Evolutionary conservation across 345 rosid genomes (phyloP), one percentile per base, ranked within the genome.

Genomic region (Melastoma malabathricum): DNA sequence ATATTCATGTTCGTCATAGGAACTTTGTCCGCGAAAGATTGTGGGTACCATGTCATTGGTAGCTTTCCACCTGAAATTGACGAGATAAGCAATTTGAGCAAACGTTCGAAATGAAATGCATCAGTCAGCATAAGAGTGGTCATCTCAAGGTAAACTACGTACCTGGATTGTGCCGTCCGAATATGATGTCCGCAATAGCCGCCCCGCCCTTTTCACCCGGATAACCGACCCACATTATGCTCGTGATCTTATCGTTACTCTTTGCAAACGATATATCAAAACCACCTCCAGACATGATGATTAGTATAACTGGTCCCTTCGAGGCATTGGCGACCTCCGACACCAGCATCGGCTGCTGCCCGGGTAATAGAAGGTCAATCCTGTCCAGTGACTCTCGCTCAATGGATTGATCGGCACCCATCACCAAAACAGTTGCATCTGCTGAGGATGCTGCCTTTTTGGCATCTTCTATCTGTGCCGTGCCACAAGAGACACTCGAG

Each of bases 1-100:
- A 87, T 84, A 66, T 92, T 92, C 98, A 92, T 92, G 47, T 78
- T 82, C 5, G 95, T 82, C 98, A 92, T 92, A 15, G 89, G 82
- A 4, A 92, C 87, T 43, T 74, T 74, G 13, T 82, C 84, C 0
- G 70, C 79, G 16, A 65, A 92, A 10, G 89, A 68, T 49, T 87
- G 84, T 4, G 95, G 96, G 61, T 92, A 87, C 96, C 96, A 87
- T 15, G 96, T 92, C 95, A 90, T 80, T 0, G 96, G 98, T 12
- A 87, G 59, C 64, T 87, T 77, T 22, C 96, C 98, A 68, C 89
- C 98, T 86, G 49, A 19, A 34, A 5, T 23, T 10, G 23, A 45
- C 5, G 3, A 6, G 19, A 44, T 38, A 5, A 18, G 16, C n/a
- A n/a, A n/a, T n/a, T n/a, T n/a, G n/a, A n/a, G n/a, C n/a, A n/a